Evolutionary conservation across 208 protist species (phyloP), one percentile per base, ranked within the genome.

Genomic region (Histomonas meleagridis): DNA sequence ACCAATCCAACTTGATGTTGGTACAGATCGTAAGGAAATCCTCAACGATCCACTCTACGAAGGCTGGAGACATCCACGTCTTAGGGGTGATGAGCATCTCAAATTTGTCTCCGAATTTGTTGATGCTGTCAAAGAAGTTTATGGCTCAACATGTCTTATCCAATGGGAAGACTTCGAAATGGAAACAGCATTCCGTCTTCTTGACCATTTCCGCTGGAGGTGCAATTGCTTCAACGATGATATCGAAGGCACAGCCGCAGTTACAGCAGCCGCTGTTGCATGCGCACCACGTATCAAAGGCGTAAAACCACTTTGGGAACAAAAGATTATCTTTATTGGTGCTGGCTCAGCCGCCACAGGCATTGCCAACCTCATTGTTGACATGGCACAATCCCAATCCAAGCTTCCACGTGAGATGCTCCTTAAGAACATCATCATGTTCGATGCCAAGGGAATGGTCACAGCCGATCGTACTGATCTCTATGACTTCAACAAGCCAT

Each of bases 311-410:
- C 70, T 81, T 43, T 14, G 51, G 23, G 3, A 81, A 32, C 70
- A 81, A 23, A 81, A 81, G 43, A 38, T 38, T 43, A 18, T 81
- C 70, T 81, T 81, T 43, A 81, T 81, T 23, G 70, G 70, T 43
- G 70, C 70, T n/a, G 70, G 70, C 10, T 81, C 70, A 51, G 70
- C 70, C n/a, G 70, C 70, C 35, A 81, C 70, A 81, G 70, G 70
- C n/a, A 81, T 81, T 35, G 70, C 70, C n/a, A 81, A 81, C 70
- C 70, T 81, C 43, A 81, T 81, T 10, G 70, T 35, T 28, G 70
- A 81, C 51, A 81, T 81, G 23, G 70, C 70, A 9, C 5, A 14
- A 32, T 51, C 70, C 35, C n/a, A n/a, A 65, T 65, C 60, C 23
- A 65, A 65, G 60, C 7, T 7, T 5, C 7, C 60, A 65, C 60